Conservation (phyloP, 108 stramenopile genomes). For the Nannochloropsis gaditana region DNA sequence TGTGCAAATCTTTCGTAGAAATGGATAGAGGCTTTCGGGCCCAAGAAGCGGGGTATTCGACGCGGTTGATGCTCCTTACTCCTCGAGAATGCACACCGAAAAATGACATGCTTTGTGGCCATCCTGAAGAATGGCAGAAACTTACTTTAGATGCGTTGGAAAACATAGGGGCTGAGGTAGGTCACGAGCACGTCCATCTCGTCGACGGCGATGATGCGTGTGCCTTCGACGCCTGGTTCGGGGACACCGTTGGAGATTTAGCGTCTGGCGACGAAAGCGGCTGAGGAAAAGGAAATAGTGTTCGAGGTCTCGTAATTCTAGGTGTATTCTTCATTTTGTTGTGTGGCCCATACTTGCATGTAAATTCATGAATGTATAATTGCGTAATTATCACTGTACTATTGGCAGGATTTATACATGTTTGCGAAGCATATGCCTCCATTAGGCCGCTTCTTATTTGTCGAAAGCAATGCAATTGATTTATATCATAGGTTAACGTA, state of each 20-base stretch:
- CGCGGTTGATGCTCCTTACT: neutral
- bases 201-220: neutral
- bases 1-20: neutral
- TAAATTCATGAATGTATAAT: too few species aligned
- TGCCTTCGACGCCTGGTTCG: neutral
- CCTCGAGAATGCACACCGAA: neutral
- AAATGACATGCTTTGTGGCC: conserved; percentile 18
- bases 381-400: too few species aligned
- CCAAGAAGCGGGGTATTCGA: neutral
- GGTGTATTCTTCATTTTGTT: too few species aligned
- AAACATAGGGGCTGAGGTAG: neutral
- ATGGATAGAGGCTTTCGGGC: neutral
- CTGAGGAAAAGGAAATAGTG: neutral
- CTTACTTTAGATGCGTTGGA: neutral
- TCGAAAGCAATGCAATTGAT: too few species aligned
- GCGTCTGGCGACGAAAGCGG: too few species aligned
- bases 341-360: too few species aligned
- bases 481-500: too few species aligned
- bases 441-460: too few species aligned
- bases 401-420: too few species aligned
- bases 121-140: neutral
- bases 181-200: too few species aligned
- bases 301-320: too few species aligned
- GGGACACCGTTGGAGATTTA: neutral
- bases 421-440: too few species aligned